Evolutionary conservation across 2,329 filamentous ascomycete species (phyloP).

Genomic region (Zymoseptoria pseudotritici): DNA sequence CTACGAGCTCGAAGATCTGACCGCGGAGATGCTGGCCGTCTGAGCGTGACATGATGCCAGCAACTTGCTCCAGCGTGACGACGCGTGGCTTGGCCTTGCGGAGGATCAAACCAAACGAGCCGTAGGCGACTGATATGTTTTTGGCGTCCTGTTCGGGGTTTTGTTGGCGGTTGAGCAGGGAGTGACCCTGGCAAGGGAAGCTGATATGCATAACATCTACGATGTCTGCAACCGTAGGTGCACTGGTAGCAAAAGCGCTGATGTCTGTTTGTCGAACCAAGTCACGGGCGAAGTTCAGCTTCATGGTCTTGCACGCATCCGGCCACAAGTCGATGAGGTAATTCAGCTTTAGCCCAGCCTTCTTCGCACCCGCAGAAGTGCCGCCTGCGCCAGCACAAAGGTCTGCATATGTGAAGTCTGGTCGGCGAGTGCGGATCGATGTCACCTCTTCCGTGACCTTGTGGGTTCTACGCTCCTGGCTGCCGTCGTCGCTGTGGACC

Average conservation of each 20-base stretch:
- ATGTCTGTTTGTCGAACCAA: slow-evolving; percentile 12
- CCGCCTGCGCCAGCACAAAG: slow-evolving; percentile 68
- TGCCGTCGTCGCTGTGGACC: not conserved
- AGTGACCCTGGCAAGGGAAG: slow-evolving; percentile 71
- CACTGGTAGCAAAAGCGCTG: slow-evolving; percentile 44
- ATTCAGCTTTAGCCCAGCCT: slow-evolving; percentile 46
- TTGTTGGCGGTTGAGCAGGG: slow-evolving; percentile 49
- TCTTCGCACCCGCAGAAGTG: slow-evolving; percentile 55
- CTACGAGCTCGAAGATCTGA: slow-evolving; percentile 57
- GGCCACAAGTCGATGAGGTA: not conserved
- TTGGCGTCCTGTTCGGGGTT: not conserved
- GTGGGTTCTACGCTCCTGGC: not conserved
- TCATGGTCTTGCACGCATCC: slow-evolving; percentile 53
- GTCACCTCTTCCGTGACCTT: not conserved
- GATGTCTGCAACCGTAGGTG: slow-evolving; percentile 7
- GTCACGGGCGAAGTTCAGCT: slow-evolving; percentile 47
- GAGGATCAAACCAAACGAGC: slow-evolving; percentile 37
- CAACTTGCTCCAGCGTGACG: slow-evolving; percentile 73
- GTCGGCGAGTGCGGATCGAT: not conserved
- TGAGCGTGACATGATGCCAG: slow-evolving; percentile 51
- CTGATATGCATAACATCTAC: slow-evolving; percentile 68
- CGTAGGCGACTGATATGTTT: not conserved
- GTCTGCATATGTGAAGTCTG: slow-evolving; percentile 59
- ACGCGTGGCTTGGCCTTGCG: slow-evolving; percentile 55
- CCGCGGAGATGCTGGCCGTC: slow-evolving; percentile 47